A percentile compares a stretch with the other conserved stretches of the same genome.
Conservation (phyloP, 2,329 filamentous ascomycete genomes). For the Grosmannia huntii region DNA sequence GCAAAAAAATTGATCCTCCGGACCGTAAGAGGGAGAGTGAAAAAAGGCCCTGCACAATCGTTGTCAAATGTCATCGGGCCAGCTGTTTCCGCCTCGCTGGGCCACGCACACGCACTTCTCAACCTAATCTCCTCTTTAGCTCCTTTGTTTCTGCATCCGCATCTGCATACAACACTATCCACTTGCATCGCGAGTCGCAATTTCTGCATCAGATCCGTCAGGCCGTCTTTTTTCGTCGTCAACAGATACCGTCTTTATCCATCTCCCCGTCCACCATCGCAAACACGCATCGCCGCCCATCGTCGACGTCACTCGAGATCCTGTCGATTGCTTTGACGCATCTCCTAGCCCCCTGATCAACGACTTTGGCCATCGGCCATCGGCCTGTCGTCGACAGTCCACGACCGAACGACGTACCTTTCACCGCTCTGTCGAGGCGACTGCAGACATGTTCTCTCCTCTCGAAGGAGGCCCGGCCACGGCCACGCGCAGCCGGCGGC, state of each 20-base stretch:
- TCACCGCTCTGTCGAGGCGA: neutral
- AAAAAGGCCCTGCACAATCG: neutral
- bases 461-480: slow-evolving; percentile 40
- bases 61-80: neutral
- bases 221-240: neutral
- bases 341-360: neutral
- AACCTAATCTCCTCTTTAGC: neutral
- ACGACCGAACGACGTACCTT: neutral
- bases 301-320: neutral
- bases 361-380: neutral
- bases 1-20: slow-evolving; percentile 1
- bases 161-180: neutral
- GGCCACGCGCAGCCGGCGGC: slow-evolving; percentile 46
- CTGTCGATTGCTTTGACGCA: neutral
- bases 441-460: slow-evolving; percentile 41
- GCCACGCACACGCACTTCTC: neutral
- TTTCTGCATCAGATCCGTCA: neutral
- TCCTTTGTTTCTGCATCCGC: neutral
- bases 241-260: neutral
- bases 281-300: neutral
- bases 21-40: neutral
- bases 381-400: neutral
- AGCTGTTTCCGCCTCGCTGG: neutral
- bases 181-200: neutral
- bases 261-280: neutral